phyloP scores from a whole-genome alignment of 2,329 filamentous ascomycete genomes.

The Paracamarosporium sp. region DNA sequence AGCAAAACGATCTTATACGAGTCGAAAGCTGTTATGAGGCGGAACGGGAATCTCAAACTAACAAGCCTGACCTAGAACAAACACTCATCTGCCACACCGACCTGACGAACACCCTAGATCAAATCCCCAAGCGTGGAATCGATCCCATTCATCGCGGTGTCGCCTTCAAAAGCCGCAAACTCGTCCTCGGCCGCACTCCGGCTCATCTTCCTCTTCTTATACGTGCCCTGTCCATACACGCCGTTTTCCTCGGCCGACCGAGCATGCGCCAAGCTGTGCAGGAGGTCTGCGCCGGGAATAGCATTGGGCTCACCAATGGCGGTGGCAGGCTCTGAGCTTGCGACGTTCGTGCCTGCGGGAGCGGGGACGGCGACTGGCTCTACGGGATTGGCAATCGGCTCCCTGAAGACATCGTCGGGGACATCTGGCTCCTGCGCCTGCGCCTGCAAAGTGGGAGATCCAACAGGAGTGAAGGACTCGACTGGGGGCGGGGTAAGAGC shows the following conservation, averaged over 20 bases:
- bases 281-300: conserved; percentile 34
- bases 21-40: too few relatives aligned
- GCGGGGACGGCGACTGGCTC: conserved; percentile 33
- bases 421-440: conserved; percentile 25
- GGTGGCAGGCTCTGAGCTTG: conserved; percentile 29
- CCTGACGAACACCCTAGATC: conserved; percentile 26
- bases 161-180: conserved; percentile 49
- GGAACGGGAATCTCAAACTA: background rate
- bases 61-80: too few relatives aligned
- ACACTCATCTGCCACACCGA: background rate
- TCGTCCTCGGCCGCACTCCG: conserved; percentile 42
- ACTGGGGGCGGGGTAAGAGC: conserved; percentile 81
- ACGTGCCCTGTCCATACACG: conserved; percentile 27
- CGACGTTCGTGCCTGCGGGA: conserved; percentile 18
- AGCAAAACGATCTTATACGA: too few relatives aligned
- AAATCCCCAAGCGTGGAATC: conserved; percentile 68
- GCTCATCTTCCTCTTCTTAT: conserved; percentile 49
- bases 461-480: conserved; percentile 61
- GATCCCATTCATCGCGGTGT: conserved; percentile 62
- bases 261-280: conserved; percentile 38
- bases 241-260: conserved; percentile 26
- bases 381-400: conserved; percentile 31
- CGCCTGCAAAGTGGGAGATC: conserved; percentile 50
- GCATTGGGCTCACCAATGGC: conserved; percentile 26
- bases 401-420: conserved; percentile 36